Evolutionary conservation across 345 rosid species (phyloP), one percentile per base, ranked within the genome.

Genomic region (Draba incana): DNA sequence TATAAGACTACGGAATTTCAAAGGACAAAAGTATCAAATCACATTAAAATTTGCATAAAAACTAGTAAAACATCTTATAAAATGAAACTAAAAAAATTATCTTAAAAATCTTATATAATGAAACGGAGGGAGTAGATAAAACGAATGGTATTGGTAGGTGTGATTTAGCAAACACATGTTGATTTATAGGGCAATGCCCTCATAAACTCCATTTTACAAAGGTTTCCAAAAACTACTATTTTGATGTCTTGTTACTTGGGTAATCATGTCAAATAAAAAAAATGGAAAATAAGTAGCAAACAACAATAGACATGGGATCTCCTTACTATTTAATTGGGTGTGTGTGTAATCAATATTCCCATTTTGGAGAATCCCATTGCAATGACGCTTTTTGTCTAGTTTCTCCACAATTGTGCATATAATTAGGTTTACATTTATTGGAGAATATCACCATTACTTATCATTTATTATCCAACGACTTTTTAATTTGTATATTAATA

Each of bases 361-460:
- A 55, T 46, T 62, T 71, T 63, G 49, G 64, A 55, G 64, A 37
- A 46, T 54, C 43, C 31, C 50, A 54, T 46, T 56, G 14, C 20
- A 48, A 3, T 72, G 20, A 51, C 43, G 64, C 58, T 28, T 47
- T 53, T 64, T 37, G 69, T 64, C 44, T 56, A 41, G 70, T 38
- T 55, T 64, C 44, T 56, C 66, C 65, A 56, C 35, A 71, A 8
- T 12, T 47, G 48, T 46, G 64, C 30, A 56, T 33, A 63, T 58
- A 50, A 63, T 71, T 71, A 46, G 59, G 65, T 72, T 64, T 13
- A 5, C 52, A 64, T 64, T 64, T 47, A 64, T 63, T 71, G 57
- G 27, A 46, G 57, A 12, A 54, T 37, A 25, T 46, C 48, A 25
- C 62, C 13, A 45, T 63, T 45, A 48, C 27, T 15, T 46, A 45